A percentile compares a stretch with the other conserved stretches of the same genome.
Evolutionary conservation across 2,329 filamentous ascomycete genomes (phyloP).

Genomic region (Aciculosporium take): DNA sequence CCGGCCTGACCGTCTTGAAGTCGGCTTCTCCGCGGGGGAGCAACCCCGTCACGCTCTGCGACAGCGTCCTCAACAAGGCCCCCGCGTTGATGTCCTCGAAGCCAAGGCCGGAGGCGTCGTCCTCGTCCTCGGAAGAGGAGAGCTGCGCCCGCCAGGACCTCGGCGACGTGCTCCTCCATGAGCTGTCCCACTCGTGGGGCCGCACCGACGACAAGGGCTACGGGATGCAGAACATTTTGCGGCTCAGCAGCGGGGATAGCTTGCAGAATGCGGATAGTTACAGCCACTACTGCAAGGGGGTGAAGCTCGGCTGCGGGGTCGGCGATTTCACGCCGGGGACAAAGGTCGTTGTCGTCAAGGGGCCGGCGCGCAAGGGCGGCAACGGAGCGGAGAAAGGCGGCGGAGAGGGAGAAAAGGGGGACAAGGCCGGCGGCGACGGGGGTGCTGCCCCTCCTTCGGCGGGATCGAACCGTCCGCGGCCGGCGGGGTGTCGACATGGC

Average conservation of each 20-base stretch:
- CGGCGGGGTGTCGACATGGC: no score
- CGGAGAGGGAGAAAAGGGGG: no score
- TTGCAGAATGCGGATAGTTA: background rate
- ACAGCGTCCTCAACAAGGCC: background rate
- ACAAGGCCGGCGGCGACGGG: no score
- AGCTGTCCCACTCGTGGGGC: background rate
- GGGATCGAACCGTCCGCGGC: no score
- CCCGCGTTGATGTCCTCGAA: no score
- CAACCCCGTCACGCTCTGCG: background rate
- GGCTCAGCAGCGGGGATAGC: background rate
- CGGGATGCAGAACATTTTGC: background rate
- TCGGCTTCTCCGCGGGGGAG: background rate
- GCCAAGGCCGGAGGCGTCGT: no score
- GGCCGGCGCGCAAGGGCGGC: no score
- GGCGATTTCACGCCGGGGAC: background rate
- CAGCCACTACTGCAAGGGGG: background rate
- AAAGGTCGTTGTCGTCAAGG: no score
- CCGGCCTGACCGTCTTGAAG: background rate
- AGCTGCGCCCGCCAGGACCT: background rate
- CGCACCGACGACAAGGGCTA: background rate
- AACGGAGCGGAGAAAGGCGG: no score
- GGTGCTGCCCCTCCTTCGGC: no score
- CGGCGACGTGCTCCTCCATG: background rate
- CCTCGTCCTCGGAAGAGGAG: no score
- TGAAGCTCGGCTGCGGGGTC: background rate